Evolutionary conservation across 2,329 filamentous ascomycete genomes (phyloP), one percentile per base, ranked within the genome.

Genomic region (Penicillium sp.): DNA sequence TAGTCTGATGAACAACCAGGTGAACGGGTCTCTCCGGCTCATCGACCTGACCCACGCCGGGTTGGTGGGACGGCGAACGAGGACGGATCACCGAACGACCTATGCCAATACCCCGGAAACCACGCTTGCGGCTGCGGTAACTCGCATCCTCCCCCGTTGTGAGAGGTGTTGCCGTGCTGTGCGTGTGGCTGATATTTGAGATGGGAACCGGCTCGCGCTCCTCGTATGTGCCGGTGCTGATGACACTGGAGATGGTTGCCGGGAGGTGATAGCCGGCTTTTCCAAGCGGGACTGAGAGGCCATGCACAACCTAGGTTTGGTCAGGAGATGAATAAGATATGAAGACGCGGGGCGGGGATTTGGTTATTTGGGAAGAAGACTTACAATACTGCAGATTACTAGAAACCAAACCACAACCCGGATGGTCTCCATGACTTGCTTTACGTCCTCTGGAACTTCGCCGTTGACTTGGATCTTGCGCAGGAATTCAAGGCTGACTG

Each of bases 321-420:
- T 59, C 29, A 59, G 53, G 43, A 27, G 9, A 8, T 29, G 40
- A 35, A 8, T 8, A 23, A 2, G 19, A 9, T n/a, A 10, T 6
- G 15, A n/a, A 5, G 10, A n/a, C 13, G 8, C 9, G 6, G 6
- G 9, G 8, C 9, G 6, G 6, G 9, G 12, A 27, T 52, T 19
- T 25, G 12, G 8, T 21, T 10, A 38, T 50, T 35, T 25, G 15
- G 29, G 10, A 21, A 13, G n/a, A 37, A 29, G 19, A 62, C 64
- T 59, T 77, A 92, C 89, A 59, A 96, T 88, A 63, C 90, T 94
- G 75, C 89, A 93, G 21, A 94, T 86, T 9, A 86, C 83, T 51
- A 96, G 75, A 68, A 96, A 96, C 92, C 92, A 96, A 19, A 96
- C 87, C 0, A 96, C 84, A 0, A 93, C 80, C 2, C 80, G 81